Conservation (phyloP, 2,329 filamentous ascomycete species). For the Furcasterigmium sp. region DNA sequence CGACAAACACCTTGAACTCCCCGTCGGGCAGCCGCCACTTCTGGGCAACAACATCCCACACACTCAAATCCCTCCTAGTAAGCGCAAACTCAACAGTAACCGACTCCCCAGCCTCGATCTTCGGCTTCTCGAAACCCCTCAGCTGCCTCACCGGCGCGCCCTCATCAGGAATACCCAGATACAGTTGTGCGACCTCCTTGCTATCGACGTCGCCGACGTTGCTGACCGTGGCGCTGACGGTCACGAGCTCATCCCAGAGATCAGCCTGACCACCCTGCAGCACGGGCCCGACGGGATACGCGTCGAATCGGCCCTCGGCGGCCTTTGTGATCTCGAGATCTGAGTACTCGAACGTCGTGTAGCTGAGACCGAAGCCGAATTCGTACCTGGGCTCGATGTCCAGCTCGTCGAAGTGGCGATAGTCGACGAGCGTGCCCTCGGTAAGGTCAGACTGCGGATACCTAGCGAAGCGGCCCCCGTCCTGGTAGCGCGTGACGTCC, state of each 20-base stretch:
- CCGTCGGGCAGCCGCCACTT: slow-evolving; percentile 51
- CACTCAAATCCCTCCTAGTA: slow-evolving; percentile 59
- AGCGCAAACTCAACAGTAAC: slow-evolving; percentile 44
- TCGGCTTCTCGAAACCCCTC: slow-evolving; percentile 46
- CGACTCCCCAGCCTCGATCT: slow-evolving; percentile 5
- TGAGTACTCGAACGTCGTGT: slow-evolving; percentile 47
- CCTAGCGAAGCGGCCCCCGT: slow-evolving; percentile 48
- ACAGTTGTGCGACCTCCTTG: slow-evolving; percentile 44
- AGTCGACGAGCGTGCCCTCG: slow-evolving; percentile 48
- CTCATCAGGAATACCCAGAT: slow-evolving; percentile 38
- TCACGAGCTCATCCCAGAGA: slow-evolving; percentile 40
- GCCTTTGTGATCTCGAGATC: slow-evolving; percentile 26
- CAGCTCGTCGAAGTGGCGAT: slow-evolving; percentile 46
- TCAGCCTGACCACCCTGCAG: slow-evolving; percentile 38
- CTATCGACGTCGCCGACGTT: slow-evolving; percentile 38
- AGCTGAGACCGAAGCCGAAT: slow-evolving; percentile 52
- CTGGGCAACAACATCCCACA: slow-evolving; percentile 58
- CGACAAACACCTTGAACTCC: slow-evolving; percentile 37
- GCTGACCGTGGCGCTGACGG: slow-evolving; percentile 28
- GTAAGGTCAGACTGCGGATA: slow-evolving; percentile 47
- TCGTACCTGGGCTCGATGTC: slow-evolving; percentile 46
- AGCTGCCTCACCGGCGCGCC: slow-evolving; percentile 49
- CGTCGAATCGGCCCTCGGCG: slow-evolving; percentile 9
- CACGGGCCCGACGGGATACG: slow-evolving; percentile 31
- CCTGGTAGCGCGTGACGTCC: slow-evolving; percentile 27